phyloP scores from a whole-genome alignment of 257 asterid species.

The Solanum virginianum region DNA sequence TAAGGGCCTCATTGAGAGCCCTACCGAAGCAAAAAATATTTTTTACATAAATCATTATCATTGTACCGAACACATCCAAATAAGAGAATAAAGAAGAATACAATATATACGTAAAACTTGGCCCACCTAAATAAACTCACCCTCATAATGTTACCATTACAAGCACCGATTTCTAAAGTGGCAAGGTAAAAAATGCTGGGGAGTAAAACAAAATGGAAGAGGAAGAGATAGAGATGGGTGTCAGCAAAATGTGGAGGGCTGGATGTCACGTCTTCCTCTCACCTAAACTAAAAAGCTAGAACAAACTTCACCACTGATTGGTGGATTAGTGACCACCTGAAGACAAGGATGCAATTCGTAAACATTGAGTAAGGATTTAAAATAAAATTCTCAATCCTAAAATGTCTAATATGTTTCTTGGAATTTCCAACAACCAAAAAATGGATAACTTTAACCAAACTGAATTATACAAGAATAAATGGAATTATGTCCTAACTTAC shows the following conservation, averaged over 20 bases:
- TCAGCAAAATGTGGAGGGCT: not conserved
- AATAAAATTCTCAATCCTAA: not conserved
- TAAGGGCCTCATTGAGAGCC: not conserved
- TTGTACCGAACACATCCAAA: not conserved
- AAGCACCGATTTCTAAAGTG: not conserved
- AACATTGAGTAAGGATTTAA: not conserved
- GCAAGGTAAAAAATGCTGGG: not conserved
- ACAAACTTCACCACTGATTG: not conserved
- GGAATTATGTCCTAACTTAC: not conserved
- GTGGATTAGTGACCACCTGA: not conserved
- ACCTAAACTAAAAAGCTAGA: not conserved
- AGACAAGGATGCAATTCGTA: not conserved
- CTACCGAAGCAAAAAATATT: not conserved
- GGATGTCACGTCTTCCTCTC: not conserved
- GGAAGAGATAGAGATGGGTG: not conserved
- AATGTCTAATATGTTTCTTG: not conserved
- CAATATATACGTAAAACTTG: not conserved
- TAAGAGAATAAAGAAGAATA: not conserved
- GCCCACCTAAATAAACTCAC: not conserved
- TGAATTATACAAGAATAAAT: not conserved
- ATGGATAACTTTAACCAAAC: not conserved
- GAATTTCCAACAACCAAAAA: not conserved
- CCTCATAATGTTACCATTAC: not conserved
- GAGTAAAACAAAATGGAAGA: not conserved
- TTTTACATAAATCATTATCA: not conserved